Evolutionary conservation across 179 eudicot genomes (phyloP).

Genomic region (Amaranthus tricolor): DNA sequence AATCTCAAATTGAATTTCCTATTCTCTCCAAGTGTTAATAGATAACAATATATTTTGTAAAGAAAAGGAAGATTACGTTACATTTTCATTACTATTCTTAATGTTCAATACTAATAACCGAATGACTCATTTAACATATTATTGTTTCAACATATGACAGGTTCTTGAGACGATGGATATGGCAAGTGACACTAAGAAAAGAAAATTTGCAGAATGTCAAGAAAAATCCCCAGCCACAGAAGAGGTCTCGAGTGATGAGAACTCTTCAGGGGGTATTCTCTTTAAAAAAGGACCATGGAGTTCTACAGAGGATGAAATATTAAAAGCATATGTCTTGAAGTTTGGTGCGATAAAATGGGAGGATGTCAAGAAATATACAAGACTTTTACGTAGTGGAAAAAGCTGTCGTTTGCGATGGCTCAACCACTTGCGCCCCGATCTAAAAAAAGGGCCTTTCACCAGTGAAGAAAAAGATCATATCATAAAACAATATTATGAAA

Average conservation of each 20-base stretch:
- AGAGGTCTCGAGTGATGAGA: constrained; percentile 32
- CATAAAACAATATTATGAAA: constrained; percentile 44
- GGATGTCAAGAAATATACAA: constrained; percentile 48
- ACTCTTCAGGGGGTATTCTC: constrained; percentile 26
- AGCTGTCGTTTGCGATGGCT: constrained; percentile 57
- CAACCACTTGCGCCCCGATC: constrained; percentile 50
- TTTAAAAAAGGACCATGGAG: constrained; percentile 55
- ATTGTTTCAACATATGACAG: constrained; percentile 14
- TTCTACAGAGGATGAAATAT: constrained; percentile 41
- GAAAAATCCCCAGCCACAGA: constrained; percentile 34
- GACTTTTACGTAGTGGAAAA: constrained; percentile 52
- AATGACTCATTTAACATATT: no score
- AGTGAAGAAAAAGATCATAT: constrained; percentile 41
- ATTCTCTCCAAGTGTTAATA: no score
- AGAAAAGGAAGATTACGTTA: no score
- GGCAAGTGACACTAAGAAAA: constrained; percentile 31
- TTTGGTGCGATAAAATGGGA: constrained; percentile 54
- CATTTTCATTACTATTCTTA: no score
- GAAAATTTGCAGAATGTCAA: constrained; percentile 33
- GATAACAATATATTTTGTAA: no score
- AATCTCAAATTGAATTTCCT: no score
- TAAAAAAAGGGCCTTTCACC: constrained; percentile 48
- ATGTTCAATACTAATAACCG: no score
- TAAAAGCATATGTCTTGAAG: constrained; percentile 39
- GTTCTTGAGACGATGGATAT: constrained; percentile 33